Evolutionary conservation across 2,329 filamentous ascomycete species (phyloP), one percentile per base, ranked within the genome.

Genomic region (Hymenoscyphus albidus): DNA sequence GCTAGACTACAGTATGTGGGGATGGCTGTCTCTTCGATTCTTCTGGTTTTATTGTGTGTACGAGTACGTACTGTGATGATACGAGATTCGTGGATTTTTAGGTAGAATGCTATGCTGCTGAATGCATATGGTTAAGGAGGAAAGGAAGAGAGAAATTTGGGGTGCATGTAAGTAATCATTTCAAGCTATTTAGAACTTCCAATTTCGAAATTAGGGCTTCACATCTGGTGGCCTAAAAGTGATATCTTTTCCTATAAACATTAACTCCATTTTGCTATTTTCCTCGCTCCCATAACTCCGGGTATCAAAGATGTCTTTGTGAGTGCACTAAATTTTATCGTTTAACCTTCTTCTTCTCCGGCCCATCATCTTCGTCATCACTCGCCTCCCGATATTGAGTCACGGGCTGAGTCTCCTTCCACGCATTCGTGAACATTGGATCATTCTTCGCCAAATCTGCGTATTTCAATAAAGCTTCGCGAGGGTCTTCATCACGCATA

Each of bases 401-500:
- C 70, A 93, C 89, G 0, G 95, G 95, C 79, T 98, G 94, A 44
- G 93, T 98, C 71, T 89, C 84, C 74, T 90, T 90, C 91, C 93
- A 99, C 16, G 93, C 95, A 70, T 91, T 92, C 38, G 95, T 99
- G 74, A 98, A 99, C 72, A 97, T 84, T 0, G 93, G 94, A 75
- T 98, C 93, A 75, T 92, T 94, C 78, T 96, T 88, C 13, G 93
- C 93, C 75, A 96, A 89, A 63, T 96, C 92, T 44, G 93, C 94
- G 81, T 98, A 99, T 80, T 96, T 97, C 66, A 99, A 80, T 74
- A 99, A 80, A 57, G 95, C 95, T 78, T 97, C 95, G 68, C 95
- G 83, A 0, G 95, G 95, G 79, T 99, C 95, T 76, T 99, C 95
- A 77, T 99, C 93, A 58, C 96, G 83, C 92, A 99, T 96, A 68